These are phyloP conservation scores for Chrysoporthe austroafricana DNA, from an alignment of 2,329 filamentous ascomycete species.

Conservation along the genomic window DNA sequence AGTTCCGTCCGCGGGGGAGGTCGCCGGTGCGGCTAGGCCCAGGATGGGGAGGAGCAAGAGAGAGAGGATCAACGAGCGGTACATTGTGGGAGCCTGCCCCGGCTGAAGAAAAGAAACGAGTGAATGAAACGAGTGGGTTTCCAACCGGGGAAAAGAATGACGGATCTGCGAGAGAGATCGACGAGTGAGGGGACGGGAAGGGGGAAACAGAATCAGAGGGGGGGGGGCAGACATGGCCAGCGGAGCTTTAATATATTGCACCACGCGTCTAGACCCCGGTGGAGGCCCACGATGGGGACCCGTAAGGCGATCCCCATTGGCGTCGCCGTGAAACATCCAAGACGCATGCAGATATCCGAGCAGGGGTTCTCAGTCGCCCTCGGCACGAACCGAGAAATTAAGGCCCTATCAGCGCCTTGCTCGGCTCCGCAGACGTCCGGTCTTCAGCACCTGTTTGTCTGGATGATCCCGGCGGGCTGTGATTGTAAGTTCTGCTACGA, in stretches of 20 bases:
- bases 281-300: background rate
- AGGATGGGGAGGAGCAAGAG: conserved; percentile 17
- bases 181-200: conserved; percentile 8
- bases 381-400: conserved; percentile 29
- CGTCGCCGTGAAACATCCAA: conserved; percentile 1
- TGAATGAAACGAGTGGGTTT: conserved; percentile 26
- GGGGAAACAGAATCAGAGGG: conserved; percentile 9
- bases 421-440: conserved; percentile 22
- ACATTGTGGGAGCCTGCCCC: conserved; percentile 28
- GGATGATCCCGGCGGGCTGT: background rate
- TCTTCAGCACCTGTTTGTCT: background rate
- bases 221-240: conserved; percentile 8
- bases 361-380: conserved; percentile 14
- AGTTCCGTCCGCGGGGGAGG: background rate
- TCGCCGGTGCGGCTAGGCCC: conserved; percentile 20
- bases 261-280: background rate
- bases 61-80: conserved; percentile 21
- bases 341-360: background rate
- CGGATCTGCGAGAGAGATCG: conserved; percentile 27
- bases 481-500: background rate
- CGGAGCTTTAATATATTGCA: conserved; percentile 6
- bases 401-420: conserved; percentile 18
- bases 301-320: background rate
- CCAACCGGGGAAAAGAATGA: conserved; percentile 20
- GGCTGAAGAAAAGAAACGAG: conserved; percentile 19